A percentile compares a stretch with the other conserved stretches of the same genome.
Conservation (phyloP, 139 green algal species). For the Chloropicon primus region DNA sequence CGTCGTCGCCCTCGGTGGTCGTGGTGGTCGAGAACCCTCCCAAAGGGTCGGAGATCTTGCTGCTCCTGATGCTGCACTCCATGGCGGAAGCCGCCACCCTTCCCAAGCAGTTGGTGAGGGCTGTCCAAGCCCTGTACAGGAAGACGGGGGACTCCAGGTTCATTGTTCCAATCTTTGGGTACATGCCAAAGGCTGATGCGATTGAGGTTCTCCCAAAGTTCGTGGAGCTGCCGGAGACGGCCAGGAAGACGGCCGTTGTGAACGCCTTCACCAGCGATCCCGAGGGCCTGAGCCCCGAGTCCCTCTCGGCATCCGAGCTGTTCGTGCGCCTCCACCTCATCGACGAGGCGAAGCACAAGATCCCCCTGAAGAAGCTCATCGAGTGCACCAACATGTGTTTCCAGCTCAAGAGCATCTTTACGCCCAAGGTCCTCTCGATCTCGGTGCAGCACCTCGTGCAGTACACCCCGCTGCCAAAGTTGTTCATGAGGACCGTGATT, state of each 20-base stretch:
- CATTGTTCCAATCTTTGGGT: not conserved
- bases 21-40: conserved; percentile 13
- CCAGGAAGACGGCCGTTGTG: not conserved
- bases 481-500: conserved; percentile 60
- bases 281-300: not conserved
- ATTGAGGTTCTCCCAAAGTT: not conserved
- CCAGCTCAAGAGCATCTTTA: conserved; percentile 33
- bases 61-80: conserved; percentile 44
- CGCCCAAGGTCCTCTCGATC: conserved; percentile 19
- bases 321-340: not conserved
- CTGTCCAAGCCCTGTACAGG: not conserved
- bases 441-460: conserved; percentile 6
- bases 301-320: not conserved
- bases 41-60: conserved; percentile 22
- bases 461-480: conserved; percentile 30
- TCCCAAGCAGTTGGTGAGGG: not conserved
- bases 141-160: not conserved
- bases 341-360: not conserved
- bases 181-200: not conserved
- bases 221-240: not conserved
- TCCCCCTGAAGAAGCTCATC: conserved; percentile 32
- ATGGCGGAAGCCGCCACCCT: conserved; percentile 13
- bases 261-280: not conserved
- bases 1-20: conserved; percentile 24
- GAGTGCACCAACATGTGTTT: conserved; percentile 41